Conservation (phyloP, 1,284 basidiomycete species). For the Rhodotorula sp. region DNA sequence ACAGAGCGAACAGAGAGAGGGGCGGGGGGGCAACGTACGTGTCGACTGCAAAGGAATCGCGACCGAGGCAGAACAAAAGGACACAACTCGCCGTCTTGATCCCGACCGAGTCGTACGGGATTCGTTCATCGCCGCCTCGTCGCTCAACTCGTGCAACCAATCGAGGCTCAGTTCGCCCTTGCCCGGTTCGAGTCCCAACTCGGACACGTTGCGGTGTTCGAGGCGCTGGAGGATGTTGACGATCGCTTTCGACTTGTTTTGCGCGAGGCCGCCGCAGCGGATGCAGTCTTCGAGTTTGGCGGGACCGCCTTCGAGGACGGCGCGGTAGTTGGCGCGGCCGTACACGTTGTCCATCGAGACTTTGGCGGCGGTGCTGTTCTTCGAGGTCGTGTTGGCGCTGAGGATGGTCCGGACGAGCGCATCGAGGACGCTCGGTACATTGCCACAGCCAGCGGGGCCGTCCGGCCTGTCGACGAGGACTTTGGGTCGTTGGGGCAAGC, state of each 20-base stretch:
- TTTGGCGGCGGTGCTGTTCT: slow-evolving; percentile 66
- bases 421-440: slow-evolving; percentile 65
- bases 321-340: slow-evolving; percentile 62
- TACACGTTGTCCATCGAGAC: slow-evolving; percentile 59
- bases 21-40: slow-evolving; percentile 55
- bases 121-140: slow-evolving; percentile 66
- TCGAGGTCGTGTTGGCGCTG: slow-evolving; percentile 66
- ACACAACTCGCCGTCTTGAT: slow-evolving; percentile 77
- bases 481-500: slow-evolving; percentile 48
- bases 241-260: slow-evolving; percentile 69
- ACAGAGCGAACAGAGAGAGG: neutral
- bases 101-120: slow-evolving; percentile 68
- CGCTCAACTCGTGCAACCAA: slow-evolving; percentile 43
- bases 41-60: slow-evolving; percentile 73
- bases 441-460: slow-evolving; percentile 58
- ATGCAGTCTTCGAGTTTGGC: slow-evolving; percentile 62
- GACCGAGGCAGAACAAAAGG: slow-evolving; percentile 68
- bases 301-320: slow-evolving; percentile 59
- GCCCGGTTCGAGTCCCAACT: slow-evolving; percentile 47
- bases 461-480: slow-evolving; percentile 45
- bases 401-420: slow-evolving; percentile 68
- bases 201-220: slow-evolving; percentile 54
- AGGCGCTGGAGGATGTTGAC: slow-evolving; percentile 59
- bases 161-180: slow-evolving; percentile 38
- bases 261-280: slow-evolving; percentile 67